phyloP scores from a whole-genome alignment of 306 rosid species.

The Vigna nakashimae region DNA sequence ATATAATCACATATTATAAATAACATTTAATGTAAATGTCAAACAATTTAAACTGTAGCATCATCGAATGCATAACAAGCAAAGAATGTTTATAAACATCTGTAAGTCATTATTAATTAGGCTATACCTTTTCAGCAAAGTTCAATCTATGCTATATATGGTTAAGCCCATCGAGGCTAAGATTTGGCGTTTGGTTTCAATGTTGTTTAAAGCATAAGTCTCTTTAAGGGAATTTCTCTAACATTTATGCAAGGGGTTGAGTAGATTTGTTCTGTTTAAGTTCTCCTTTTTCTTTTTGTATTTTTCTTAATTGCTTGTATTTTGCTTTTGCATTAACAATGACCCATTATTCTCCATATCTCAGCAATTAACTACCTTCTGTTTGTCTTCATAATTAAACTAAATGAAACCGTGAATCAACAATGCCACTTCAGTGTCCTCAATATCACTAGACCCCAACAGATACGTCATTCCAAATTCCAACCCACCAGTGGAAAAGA shows the following conservation, averaged over 20 bases:
- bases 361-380: not conserved
- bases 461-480: conserved; percentile 35
- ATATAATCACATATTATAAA: not conserved
- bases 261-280: not conserved
- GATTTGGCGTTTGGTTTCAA: not conserved
- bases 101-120: not conserved
- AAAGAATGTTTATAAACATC: not conserved
- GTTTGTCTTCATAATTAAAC: not conserved
- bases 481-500: conserved; percentile 15
- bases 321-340: not conserved
- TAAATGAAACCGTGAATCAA: not conserved
- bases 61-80: conserved; percentile 8
- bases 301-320: not conserved
- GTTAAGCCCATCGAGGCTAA: not conserved
- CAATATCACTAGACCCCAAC: not conserved
- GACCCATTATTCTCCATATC: not conserved
- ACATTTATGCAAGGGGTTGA: not conserved
- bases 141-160: not conserved
- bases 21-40: not conserved
- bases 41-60: conserved; percentile 8
- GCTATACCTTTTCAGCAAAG: too few species aligned
- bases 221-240: not conserved
- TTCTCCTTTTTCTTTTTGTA: not conserved
- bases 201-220: conserved; percentile 2
- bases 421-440: not conserved